These are phyloP conservation scores for Acer negundo DNA, from an alignment of 345 rosid species.

Conservation along the genomic window DNA sequence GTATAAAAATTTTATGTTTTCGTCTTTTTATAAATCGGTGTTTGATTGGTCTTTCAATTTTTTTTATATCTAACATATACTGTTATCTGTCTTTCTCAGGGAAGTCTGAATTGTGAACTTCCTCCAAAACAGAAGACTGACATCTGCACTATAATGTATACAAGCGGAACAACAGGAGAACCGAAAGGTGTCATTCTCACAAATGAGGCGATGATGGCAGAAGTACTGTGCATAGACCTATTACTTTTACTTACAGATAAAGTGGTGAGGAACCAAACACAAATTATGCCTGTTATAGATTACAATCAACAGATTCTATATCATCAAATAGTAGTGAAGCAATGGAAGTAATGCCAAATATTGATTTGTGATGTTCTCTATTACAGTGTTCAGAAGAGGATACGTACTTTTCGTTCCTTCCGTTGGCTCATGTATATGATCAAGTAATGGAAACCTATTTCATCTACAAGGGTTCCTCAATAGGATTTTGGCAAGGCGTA, in stretches of 20 bases:
- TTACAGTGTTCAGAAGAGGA: constrained; percentile 73
- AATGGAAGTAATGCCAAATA: neutral
- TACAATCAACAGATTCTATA: neutral
- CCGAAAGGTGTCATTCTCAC: constrained; percentile 89
- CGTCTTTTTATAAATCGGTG: neutral
- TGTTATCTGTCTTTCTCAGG: constrained; percentile 33
- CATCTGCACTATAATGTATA: constrained; percentile 91
- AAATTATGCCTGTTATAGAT: neutral
- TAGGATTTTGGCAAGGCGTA: constrained; percentile 96
- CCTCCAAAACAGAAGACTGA: constrained; percentile 68
- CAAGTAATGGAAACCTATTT: constrained; percentile 81
- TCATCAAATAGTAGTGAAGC: neutral
- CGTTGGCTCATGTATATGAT: constrained; percentile 90
- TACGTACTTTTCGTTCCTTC: constrained; percentile 89
- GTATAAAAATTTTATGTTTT: neutral
- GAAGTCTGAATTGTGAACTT: constrained; percentile 56
- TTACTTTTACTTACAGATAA: constrained; percentile 58
- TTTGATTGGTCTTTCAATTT: constrained; percentile 12
- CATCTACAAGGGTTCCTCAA: constrained; percentile 70
- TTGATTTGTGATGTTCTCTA: constrained; percentile 5
- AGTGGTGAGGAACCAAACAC: constrained; percentile 43
- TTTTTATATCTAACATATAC: neutral
- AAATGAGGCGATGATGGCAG: constrained; percentile 61
- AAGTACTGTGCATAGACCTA: constrained; percentile 81
- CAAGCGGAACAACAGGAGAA: constrained; percentile 98